Evolutionary conservation across 306 rosid species (phyloP).

Genomic region (Castanea crenata): DNA sequence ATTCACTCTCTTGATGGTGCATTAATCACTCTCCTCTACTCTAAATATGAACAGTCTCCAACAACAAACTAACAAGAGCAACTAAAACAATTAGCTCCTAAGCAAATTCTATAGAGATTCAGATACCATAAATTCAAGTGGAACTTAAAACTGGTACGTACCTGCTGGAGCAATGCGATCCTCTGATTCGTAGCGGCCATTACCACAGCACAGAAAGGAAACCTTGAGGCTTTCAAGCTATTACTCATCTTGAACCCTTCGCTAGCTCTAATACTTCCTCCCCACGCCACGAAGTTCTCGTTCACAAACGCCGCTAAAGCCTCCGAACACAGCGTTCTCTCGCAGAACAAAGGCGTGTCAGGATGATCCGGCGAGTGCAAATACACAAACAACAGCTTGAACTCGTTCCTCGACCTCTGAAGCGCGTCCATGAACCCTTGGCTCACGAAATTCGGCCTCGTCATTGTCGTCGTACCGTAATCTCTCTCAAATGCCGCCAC

Average conservation of each 20-base stretch:
- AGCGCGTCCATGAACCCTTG: conserved; percentile 93
- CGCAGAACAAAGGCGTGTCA: conserved; percentile 79
- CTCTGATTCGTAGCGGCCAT: conserved; percentile 94
- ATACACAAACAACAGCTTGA: conserved; percentile 79
- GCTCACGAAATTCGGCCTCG: conserved; percentile 62
- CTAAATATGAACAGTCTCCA: background rate
- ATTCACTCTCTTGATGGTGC: too few species aligned
- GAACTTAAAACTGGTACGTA: conserved; percentile 8
- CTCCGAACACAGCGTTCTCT: conserved; percentile 76
- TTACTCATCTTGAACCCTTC: conserved; percentile 99
- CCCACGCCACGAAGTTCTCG: conserved; percentile 93
- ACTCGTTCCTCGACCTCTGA: conserved; percentile 74
- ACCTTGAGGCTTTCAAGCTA: conserved; percentile 87
- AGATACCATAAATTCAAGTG: background rate
- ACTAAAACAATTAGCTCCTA: background rate
- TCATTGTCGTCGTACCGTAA: conserved; percentile 35
- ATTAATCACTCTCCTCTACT: too few species aligned
- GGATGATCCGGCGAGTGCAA: conserved; percentile 97
- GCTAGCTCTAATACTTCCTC: conserved; percentile 83
- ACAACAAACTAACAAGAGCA: background rate
- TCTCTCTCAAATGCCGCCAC: conserved; percentile 74
- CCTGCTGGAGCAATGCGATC: conserved; percentile 95
- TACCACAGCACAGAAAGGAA: conserved; percentile 91
- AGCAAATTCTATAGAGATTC: background rate
- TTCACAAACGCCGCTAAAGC: conserved; percentile 56